Conservation (phyloP, 805 yeast species). For the Myxozyma melibiosi region DNA sequence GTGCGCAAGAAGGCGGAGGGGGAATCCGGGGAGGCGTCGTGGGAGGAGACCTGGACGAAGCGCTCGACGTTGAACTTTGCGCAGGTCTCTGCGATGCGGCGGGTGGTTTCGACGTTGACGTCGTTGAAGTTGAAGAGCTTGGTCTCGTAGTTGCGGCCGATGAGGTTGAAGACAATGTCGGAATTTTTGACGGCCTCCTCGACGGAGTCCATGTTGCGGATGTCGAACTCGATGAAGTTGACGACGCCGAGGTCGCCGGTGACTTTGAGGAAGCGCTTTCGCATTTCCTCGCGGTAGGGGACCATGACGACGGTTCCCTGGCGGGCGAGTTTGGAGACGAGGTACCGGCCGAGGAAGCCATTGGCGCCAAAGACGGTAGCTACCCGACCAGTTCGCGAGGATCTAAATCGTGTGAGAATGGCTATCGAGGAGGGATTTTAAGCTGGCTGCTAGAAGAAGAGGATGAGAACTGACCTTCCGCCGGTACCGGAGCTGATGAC, state of each 20-base stretch:
- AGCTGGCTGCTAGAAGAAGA: background rate
- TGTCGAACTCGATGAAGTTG: slow-evolving; percentile 77
- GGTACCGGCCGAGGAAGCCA: slow-evolving; percentile 75
- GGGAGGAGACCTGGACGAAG: slow-evolving; percentile 75
- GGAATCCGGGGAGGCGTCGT: slow-evolving; percentile 71
- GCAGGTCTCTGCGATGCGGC: slow-evolving; percentile 73
- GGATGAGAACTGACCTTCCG: slow-evolving; percentile 48
- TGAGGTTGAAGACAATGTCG: slow-evolving; percentile 78
- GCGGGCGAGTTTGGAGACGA: slow-evolving; percentile 71
- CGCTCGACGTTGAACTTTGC: slow-evolving; percentile 73
- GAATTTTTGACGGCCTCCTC: slow-evolving; percentile 77
- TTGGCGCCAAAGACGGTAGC: slow-evolving; percentile 86
- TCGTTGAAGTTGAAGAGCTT: slow-evolving; percentile 75
- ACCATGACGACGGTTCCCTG: slow-evolving; percentile 78
- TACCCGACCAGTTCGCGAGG: slow-evolving; percentile 84
- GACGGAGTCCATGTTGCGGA: slow-evolving; percentile 73
- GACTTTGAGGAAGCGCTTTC: slow-evolving; percentile 75
- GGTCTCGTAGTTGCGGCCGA: slow-evolving; percentile 75
- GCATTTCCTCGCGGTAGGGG: slow-evolving; percentile 81
- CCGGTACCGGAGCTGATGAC: slow-evolving; percentile 72
- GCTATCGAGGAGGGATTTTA: background rate
- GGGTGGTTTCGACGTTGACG: slow-evolving; percentile 75
- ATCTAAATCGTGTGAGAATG: slow-evolving; percentile 35
- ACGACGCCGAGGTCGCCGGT: slow-evolving; percentile 88
- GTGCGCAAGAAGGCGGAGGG: slow-evolving; percentile 73